Conservation (phyloP, 176 grass and related monocot species). For the Olyra latifolia region DNA sequence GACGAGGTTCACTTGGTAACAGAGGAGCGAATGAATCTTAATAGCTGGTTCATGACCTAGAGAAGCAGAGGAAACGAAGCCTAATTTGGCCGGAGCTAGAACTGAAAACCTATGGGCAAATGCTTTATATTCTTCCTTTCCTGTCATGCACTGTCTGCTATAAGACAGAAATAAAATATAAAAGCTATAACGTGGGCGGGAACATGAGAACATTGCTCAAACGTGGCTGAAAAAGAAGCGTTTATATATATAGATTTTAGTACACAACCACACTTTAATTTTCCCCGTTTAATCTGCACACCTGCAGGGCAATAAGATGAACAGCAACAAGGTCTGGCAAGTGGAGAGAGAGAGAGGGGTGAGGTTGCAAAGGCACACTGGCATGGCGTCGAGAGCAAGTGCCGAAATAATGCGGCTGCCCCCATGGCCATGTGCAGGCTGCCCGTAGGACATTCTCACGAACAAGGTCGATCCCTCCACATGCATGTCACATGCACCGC, state of each 20-base stretch:
- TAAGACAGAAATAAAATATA: neutral
- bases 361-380: neutral
- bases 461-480: conserved; percentile 49
- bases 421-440: conserved; percentile 63
- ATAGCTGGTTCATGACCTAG: too few species aligned
- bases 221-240: conserved; percentile 21
- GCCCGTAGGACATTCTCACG: conserved; percentile 68
- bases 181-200: neutral
- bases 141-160: conserved; percentile 22
- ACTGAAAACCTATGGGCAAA: too few species aligned
- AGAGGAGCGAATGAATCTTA: too few species aligned
- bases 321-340: neutral
- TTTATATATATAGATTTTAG: too few species aligned
- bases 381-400: neutral
- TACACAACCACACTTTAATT: too few species aligned
- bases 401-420: conserved; percentile 49
- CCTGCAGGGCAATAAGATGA: neutral
- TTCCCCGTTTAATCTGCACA: neutral
- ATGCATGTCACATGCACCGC: conserved; percentile 63
- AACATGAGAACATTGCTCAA: conserved; percentile 14
- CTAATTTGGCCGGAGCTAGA: too few species aligned
- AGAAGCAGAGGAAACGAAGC: too few species aligned
- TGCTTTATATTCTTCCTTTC: conserved; percentile 3
- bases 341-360: neutral
- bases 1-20: too few species aligned